Evolutionary conservation across 2,329 filamentous ascomycete genomes (phyloP), one percentile per base, ranked within the genome.

Genomic region (Microdochium paspali): DNA sequence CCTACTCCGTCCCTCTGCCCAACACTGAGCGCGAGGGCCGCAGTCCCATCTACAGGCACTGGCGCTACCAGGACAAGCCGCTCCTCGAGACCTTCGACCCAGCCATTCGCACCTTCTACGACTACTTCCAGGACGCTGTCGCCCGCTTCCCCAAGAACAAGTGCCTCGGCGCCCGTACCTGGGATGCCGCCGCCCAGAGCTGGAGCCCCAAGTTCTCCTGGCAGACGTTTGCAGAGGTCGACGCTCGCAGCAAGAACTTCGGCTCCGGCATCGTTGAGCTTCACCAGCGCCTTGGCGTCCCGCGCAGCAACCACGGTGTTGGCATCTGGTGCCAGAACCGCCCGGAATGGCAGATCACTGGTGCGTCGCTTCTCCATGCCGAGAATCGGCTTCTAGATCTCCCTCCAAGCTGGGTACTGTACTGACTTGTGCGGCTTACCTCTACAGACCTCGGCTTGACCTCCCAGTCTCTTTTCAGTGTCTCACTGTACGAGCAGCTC

Each of bases 401-500:
- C 24, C 26, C 26, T 28, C 7, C 26, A 28, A 28, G 26, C 26
- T 13, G 26, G 47, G 18, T 31, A 35, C 46, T 48, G 18, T 31
- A 35, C 46, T 32, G 21, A 31, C 9, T 20, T 23, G 40, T 50
- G 56, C 48, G 60, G 46, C 24, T 43, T 26, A 24, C 35, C 30
- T 20, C 5, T 20, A 2, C 49, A 88, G 91, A 97, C 72, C 71
- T 97, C 60, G 93, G 81, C 32, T 84, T 87, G 62, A 82, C 87
- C 69, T 93, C 90, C 12, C 93, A 97, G 66, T 80, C 85, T 7
- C 79, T 97, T 25, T 97, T 77, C 68, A 87, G 85, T 21, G 90
- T 98, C 47, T 95, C 91, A 4, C 84, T 98, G 45, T 98, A 98
- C 72, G 93, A 97, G 66, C 96, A 91, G 12, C 79, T 98, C 4